Evolutionary conservation across 805 yeast species (phyloP).

Genomic region (Helenozyma rhizophorensis): DNA sequence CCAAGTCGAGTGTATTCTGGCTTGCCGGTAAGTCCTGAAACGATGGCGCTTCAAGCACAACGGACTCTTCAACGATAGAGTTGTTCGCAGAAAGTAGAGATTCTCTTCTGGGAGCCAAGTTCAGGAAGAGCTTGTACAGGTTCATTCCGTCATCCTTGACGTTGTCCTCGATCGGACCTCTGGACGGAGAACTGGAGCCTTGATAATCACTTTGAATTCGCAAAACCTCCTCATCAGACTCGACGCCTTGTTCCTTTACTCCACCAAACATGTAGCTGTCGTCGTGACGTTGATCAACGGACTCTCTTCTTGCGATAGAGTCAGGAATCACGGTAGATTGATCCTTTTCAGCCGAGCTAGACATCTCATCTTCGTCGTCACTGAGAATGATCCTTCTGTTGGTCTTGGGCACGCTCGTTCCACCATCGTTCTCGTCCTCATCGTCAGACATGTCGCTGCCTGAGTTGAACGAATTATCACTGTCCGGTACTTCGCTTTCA

Average conservation of each 20-base stretch:
- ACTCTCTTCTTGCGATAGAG: constrained; percentile 12
- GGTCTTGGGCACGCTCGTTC: no score
- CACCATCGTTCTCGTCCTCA: neutral
- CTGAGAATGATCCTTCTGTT: constrained; percentile 7
- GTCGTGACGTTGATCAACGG: constrained; percentile 13
- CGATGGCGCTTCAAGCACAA: constrained; percentile 14
- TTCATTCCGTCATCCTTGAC: constrained; percentile 1
- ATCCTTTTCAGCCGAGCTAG: no score
- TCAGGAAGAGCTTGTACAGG: constrained; percentile 20
- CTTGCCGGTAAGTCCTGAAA: constrained; percentile 19
- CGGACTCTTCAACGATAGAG: constrained; percentile 4
- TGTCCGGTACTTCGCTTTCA: constrained; percentile 20
- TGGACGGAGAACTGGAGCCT: constrained; percentile 9
- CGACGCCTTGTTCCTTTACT: constrained; percentile 1
- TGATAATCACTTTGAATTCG: constrained; percentile 12
- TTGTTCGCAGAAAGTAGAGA: constrained; percentile 4
- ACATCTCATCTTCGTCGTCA: constrained; percentile 16
- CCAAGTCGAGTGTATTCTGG: constrained; percentile 14
- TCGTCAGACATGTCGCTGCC: no score
- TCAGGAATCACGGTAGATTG: no score
- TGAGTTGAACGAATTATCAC: constrained; percentile 7
- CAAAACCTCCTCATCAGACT: constrained; percentile 8
- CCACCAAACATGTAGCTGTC: constrained; percentile 18
- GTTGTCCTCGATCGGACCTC: constrained; percentile 1
- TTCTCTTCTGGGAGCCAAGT: constrained; percentile 23